Conservation (phyloP, 2,329 filamentous ascomycete species). For the Aspergillus sp. region DNA sequence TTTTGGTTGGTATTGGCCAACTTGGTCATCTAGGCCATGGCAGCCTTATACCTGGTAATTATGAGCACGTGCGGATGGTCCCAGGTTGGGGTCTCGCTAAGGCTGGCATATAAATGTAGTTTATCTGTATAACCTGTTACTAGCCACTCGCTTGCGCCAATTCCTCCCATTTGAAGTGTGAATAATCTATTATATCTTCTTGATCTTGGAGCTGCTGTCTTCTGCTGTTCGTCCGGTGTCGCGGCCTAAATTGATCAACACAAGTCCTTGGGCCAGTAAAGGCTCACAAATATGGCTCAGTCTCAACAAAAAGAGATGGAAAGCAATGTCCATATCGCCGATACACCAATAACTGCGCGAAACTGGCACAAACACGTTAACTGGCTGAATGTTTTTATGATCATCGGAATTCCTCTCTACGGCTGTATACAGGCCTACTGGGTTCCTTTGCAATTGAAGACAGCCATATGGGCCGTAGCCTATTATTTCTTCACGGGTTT, state of each 20-base stretch:
- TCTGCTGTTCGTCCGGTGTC: no score
- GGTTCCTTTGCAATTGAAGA: slow-evolving; percentile 5
- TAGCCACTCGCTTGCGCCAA: no score
- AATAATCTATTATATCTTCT: no score
- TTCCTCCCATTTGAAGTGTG: no score
- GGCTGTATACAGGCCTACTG: slow-evolving; percentile 5
- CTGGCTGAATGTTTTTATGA: slow-evolving; percentile 7
- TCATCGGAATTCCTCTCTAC: slow-evolving; percentile 3
- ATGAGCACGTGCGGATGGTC: not conserved
- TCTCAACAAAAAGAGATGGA: not conserved
- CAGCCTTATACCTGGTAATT: not conserved
- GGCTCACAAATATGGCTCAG: not conserved
- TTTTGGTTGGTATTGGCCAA: not conserved
- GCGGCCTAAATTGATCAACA: no score
- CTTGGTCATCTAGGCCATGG: not conserved
- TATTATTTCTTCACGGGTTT: slow-evolving; percentile 10
- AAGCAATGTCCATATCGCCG: slow-evolving; percentile 3
- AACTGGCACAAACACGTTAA: slow-evolving; percentile 13
- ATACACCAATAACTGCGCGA: slow-evolving; percentile 2
- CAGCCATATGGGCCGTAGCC: slow-evolving; percentile 1
- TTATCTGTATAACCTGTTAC: no score
- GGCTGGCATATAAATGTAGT: not conserved
- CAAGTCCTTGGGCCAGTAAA: not conserved
- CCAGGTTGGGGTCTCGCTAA: not conserved
- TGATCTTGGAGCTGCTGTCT: no score